Base-by-base conservation (phyloP, 805 yeast genomes). In the Wickerhamiella nectarea region DNA sequence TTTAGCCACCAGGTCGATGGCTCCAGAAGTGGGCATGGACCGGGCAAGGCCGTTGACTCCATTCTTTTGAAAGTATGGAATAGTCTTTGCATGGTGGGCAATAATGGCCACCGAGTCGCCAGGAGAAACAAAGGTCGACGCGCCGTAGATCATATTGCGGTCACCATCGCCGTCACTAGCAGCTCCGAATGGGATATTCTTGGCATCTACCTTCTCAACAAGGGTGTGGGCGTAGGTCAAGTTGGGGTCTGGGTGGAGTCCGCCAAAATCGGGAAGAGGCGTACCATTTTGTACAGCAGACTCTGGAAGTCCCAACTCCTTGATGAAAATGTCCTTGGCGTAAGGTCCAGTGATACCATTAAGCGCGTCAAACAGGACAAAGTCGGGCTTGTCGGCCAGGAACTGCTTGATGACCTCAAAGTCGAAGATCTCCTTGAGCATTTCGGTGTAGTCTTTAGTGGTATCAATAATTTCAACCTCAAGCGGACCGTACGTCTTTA, bases 131-230 rank as follows among this genome's bases (percentile, higher is more conserved):
- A 89, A 89, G 2, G 96, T 74, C 38, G 80, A 80, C 34, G 84
- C 85, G 48, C 98, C 98, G 62, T 91, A 91, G 57, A 89, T 89
- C 98, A 89, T 89, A 63, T 89, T 89, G 67, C 98, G 77, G 61
- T 89, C 98, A 62, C 98, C 98, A 56, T 89, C 98, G 63, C 98
- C 98, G 60, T 85, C 98, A n/a, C 94, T 81, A 7, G 97, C 97
- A 31, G 97, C 97, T 50, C 98, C 98, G 60, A 89, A 89, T 6
- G 89, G 82, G 52, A 87, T 82, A 47, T 75, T 66, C 47, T 81
- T 81, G 17, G 63, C 58, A 57, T 91, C 96, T n/a, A 89, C 98
- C 50, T 72, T 72, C 26, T 75, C 80, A 17, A 89, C 98, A 50
- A 89, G 70, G 15, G 94, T 76, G 47, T 72, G 75, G 9, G 97